A percentile compares a stretch with the other conserved stretches of the same genome.
phyloP scores from a whole-genome alignment of 2,329 filamentous ascomycete species.

The Leptographium lundbergii region DNA sequence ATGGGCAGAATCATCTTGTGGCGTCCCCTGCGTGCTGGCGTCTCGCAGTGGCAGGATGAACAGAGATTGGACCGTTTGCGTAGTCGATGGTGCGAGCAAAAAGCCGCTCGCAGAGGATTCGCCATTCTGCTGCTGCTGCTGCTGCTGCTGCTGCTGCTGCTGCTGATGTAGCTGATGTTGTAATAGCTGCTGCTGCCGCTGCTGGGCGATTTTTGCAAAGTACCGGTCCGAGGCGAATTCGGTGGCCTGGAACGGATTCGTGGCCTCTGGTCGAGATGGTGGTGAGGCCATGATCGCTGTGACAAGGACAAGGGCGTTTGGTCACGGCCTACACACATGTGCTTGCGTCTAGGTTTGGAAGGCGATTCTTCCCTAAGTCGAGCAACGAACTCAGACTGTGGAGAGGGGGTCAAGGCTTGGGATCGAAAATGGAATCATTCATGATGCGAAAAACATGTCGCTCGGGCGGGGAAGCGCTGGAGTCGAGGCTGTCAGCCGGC shows the following conservation, averaged over 20 bases:
- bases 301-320: not conserved
- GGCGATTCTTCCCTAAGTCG: not conserved
- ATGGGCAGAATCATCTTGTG: conserved; percentile 16
- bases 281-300: conserved; percentile 6
- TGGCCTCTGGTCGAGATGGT: conserved; percentile 21
- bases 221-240: conserved; percentile 56
- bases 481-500: not conserved
- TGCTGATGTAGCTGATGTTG: conserved; percentile 23
- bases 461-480: not conserved
- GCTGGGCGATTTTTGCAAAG: conserved; percentile 47
- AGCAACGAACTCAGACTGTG: conserved; percentile 1
- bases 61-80: conserved; percentile 19
- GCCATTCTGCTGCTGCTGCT: conserved; percentile 19
- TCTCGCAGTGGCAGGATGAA: conserved; percentile 39
- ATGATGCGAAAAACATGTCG: conserved; percentile 3
- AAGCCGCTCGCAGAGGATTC: not conserved
- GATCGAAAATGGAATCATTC: not conserved
- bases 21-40: conserved; percentile 16
- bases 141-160: conserved; percentile 14
- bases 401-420: not conserved
- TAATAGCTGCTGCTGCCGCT: conserved; percentile 29
- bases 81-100: conserved; percentile 11
- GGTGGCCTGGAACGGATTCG: conserved; percentile 51
- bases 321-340: not conserved
- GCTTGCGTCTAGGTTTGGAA: not conserved